These are phyloP conservation scores for Suillus variegatus DNA, from an alignment of 768 basidiomycete species.

Conservation along the genomic window DNA sequence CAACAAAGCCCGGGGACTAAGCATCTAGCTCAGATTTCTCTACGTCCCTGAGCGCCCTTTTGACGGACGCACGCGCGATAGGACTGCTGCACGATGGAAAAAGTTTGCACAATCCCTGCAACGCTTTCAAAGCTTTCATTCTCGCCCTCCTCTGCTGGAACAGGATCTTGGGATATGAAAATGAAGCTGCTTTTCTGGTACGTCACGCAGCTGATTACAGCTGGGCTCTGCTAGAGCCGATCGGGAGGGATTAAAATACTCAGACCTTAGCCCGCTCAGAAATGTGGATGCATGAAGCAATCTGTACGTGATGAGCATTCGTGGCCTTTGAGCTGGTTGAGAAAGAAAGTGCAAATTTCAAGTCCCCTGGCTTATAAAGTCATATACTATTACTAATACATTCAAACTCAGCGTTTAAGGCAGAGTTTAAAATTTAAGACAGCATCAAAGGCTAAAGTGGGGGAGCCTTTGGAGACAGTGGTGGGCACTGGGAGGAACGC, in stretches of 20 bases:
- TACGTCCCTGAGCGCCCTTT: not conserved
- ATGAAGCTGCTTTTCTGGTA: slow-evolving; percentile 58
- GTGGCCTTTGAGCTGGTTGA: slow-evolving; percentile 54
- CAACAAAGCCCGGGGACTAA: not conserved
- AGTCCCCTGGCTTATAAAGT: not conserved
- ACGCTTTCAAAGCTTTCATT: slow-evolving; percentile 50
- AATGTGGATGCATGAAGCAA: slow-evolving; percentile 32
- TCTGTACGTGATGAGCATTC: slow-evolving; percentile 61
- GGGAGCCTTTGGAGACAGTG: not conserved
- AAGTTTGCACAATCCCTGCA: slow-evolving; percentile 49
- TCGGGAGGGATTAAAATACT: slow-evolving; percentile 65
- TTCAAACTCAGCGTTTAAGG: not conserved
- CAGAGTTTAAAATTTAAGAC: not conserved
- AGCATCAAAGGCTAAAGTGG: too few species aligned
- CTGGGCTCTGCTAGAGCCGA: slow-evolving; percentile 60
- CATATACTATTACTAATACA: not conserved
- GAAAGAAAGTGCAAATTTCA: not conserved
- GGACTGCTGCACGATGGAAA: slow-evolving; percentile 12
- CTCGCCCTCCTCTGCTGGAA: slow-evolving; percentile 33
- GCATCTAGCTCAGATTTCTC: not conserved
- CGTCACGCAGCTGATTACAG: slow-evolving; percentile 55
- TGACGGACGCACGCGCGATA: slow-evolving; percentile 5
- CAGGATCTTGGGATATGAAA: slow-evolving; percentile 42
- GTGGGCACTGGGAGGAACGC: not conserved
- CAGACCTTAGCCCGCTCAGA: slow-evolving; percentile 81